These are phyloP conservation scores for Trichosporon sp. DNA, from an alignment of 1,284 basidiomycete species.

Conservation along the genomic window DNA sequence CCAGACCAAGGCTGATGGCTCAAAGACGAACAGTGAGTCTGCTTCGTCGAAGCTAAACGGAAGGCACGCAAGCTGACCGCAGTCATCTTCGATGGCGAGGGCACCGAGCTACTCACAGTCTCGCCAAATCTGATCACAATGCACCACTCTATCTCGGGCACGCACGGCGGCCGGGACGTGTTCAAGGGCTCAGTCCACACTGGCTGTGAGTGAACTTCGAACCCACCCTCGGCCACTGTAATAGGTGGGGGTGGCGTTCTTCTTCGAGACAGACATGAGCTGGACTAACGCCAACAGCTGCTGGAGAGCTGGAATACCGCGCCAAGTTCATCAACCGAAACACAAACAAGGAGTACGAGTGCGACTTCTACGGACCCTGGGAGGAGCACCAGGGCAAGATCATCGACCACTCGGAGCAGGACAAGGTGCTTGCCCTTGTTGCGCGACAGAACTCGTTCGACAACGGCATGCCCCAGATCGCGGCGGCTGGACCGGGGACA, in stretches of 20 bases:
- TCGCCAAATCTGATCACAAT: neutral
- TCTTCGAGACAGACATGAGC: neutral
- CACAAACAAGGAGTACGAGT: neutral
- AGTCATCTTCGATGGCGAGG: slow-evolving; percentile 2
- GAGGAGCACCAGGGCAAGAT: slow-evolving; percentile 1
- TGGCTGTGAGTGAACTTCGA: neutral
- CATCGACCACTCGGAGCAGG: neutral
- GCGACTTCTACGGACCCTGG: neutral
- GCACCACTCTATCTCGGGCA: slow-evolving; percentile 2
- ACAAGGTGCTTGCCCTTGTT: neutral
- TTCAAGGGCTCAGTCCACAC: neutral
- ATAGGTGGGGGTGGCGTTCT: neutral
- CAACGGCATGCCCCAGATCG: neutral
- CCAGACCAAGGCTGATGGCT: neutral
- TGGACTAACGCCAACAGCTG: neutral
- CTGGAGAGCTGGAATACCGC: neutral
- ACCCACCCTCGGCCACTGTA: neutral
- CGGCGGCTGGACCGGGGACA: neutral
- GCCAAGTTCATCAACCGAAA: neutral
- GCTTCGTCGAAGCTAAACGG: too few relatives aligned
- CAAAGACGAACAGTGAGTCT: neutral
- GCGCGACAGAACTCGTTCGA: neutral
- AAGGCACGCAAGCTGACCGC: neutral
- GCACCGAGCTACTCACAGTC: neutral
- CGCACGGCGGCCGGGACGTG: neutral